Evolutionary conservation across 768 basidiomycete species (phyloP).

Genomic region (Nevesoporus exiguus): DNA sequence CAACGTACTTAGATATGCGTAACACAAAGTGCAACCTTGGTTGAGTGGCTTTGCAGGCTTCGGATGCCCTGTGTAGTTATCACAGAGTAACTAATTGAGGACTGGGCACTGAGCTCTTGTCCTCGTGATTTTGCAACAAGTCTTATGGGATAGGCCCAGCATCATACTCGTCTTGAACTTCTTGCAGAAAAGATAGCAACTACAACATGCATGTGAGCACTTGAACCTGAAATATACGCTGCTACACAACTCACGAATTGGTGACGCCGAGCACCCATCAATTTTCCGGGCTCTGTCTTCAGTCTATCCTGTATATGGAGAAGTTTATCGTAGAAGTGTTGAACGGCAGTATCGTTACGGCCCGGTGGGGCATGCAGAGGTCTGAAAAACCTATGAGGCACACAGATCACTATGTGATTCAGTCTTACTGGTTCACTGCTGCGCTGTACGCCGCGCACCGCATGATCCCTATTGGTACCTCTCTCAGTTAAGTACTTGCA

Average conservation of each 20-base stretch:
- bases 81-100: not conserved
- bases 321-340: constrained; percentile 86
- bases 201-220: constrained; percentile 27
- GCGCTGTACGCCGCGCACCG: constrained; percentile 66
- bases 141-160: not conserved
- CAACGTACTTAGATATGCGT: not conserved
- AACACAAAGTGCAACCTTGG: not conserved
- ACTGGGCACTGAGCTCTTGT: not conserved
- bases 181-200: constrained; percentile 62
- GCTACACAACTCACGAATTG: constrained; percentile 48
- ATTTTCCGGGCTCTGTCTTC: constrained; percentile 72
- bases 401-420: no score
- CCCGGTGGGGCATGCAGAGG: constrained; percentile 45
- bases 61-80: not conserved
- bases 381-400: constrained; percentile 22
- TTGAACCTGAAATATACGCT: not conserved
- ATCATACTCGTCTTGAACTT: constrained; percentile 54
- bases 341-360: constrained; percentile 59
- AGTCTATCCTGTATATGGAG: constrained; percentile 68
- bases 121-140: not conserved
- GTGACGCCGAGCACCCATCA: constrained; percentile 69
- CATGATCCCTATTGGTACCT: constrained; percentile 46
- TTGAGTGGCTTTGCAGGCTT: not conserved
- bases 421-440: constrained; percentile 45
- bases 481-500: not conserved